Base-by-base conservation (phyloP, 2,329 filamentous ascomycete species). In the Aureobasidium sp. region DNA sequence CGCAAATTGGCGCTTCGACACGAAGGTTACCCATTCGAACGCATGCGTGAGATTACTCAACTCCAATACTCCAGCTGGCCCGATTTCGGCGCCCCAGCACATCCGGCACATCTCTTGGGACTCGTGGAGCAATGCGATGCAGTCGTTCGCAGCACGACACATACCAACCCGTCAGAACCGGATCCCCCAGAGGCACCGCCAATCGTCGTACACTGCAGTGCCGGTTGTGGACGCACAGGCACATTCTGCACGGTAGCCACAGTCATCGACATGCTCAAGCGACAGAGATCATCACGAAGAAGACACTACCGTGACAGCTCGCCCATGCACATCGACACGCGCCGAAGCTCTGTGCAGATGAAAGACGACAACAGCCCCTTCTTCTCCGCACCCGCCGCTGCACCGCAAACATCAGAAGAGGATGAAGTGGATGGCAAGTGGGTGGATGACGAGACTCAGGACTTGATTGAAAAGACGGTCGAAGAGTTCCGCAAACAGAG, bases 191-290 rank as follows among this genome's bases (percentile, higher is more conserved):
- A 73, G 53, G 67, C 81, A 27, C 82, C 90, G 34, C 93, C 93
- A 8, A 85, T 97, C 68, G 74, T 99, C 25, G 93, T 99, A 0
- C 94, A 99, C 73, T 99, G 94, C 76, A 96, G 91, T 60, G 94
- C 94, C 4, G 94, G 94, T 0, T 99, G 94, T 75, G 94, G 94
- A 0, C 88, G 94, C 15, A 99, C 94, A 0, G 94, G 94, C 3
- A 93, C 94, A 0, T 99, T 97, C 71, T 97, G 94, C 73, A 96
- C 94, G 0, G 91, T 97, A 17, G 94, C 97, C 73, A 93, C 88
- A 42, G 94, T 97, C 9, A 87, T 97, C 62, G 92, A 97, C 74
- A 96, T 97, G 89, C 78, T 99, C 64, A 96, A 96, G 77, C 86
- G 90, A n/a, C 91, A 96, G 74, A 83, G 79, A 17, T 48, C 66